phyloP scores from a whole-genome alignment of 495 filamentous ascomycete species.

The Penicillium salamii region DNA sequence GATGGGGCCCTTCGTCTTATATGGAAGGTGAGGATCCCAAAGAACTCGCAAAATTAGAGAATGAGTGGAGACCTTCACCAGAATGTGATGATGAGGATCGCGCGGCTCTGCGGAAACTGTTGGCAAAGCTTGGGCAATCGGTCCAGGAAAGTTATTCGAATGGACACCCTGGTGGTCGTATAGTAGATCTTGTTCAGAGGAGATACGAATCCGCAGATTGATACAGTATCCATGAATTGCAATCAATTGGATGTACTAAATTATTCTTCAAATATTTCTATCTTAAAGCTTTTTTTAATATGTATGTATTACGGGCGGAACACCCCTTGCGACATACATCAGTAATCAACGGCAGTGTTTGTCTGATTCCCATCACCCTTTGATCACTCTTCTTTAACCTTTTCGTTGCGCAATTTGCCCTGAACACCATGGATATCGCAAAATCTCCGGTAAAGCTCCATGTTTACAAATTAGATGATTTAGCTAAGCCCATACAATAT shows the following conservation, averaged over 20 bases:
- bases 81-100: conserved; percentile 9
- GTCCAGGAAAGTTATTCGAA: conserved; percentile 3
- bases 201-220: conserved; percentile 2
- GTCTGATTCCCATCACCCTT: no score
- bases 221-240: background rate
- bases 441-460: no score
- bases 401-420: no score
- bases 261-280: no score
- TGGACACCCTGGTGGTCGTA: conserved; percentile 1
- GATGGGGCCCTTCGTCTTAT: conserved; percentile 2
- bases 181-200: conserved; percentile 7
- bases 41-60: background rate
- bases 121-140: conserved; percentile 4
- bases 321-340: no score
- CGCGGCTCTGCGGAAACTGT: conserved; percentile 6
- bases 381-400: no score
- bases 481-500: no score
- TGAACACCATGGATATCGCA: no score
- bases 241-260: background rate
- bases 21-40: conserved; percentile 1
- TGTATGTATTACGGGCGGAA: no score
- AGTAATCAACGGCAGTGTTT: no score
- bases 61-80: conserved; percentile 1
- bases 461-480: no score
- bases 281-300: no score